phyloP scores from a whole-genome alignment of 225 moss, liverwort and hornwort genomes.

The Ulota crispa region DNA sequence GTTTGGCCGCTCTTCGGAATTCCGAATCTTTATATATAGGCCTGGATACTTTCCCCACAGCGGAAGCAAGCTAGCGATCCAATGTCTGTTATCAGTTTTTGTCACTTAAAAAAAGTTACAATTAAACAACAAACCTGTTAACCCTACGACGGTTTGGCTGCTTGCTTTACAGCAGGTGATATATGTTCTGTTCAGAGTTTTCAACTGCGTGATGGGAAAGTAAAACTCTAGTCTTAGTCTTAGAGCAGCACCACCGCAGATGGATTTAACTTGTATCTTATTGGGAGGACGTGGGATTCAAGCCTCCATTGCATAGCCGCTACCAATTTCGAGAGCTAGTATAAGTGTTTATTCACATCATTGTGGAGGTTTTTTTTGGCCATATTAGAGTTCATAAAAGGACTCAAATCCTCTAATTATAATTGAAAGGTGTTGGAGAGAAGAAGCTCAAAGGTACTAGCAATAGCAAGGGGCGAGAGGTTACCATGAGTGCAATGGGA shows the following conservation, averaged over 20 bases:
- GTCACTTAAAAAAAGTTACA: background rate
- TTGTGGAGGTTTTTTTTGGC: too few relatives aligned
- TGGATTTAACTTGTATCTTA: too few relatives aligned
- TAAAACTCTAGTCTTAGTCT: background rate
- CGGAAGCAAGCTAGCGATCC: background rate
- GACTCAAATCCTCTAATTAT: too few relatives aligned
- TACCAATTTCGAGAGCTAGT: too few relatives aligned
- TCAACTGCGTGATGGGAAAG: background rate
- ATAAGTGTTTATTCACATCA: too few relatives aligned
- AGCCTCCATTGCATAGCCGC: too few relatives aligned
- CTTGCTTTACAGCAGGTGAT: background rate
- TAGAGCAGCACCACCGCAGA: too few relatives aligned
- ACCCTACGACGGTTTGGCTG: background rate
- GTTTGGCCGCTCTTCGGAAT: background rate
- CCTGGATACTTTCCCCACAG: background rate
- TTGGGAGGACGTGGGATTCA: too few relatives aligned
- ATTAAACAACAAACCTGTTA: background rate
- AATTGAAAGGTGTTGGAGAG: too few relatives aligned
- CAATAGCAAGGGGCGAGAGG: fast-evolving
- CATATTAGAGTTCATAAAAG: too few relatives aligned
- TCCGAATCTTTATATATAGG: background rate
- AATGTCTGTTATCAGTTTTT: background rate
- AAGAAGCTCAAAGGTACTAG: too few relatives aligned
- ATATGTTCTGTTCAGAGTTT: background rate
- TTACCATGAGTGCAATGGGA: too few relatives aligned